These are phyloP conservation scores for Claviceps digitariae DNA, from an alignment of 2,329 filamentous ascomycete genomes.

Conservation along the genomic window DNA sequence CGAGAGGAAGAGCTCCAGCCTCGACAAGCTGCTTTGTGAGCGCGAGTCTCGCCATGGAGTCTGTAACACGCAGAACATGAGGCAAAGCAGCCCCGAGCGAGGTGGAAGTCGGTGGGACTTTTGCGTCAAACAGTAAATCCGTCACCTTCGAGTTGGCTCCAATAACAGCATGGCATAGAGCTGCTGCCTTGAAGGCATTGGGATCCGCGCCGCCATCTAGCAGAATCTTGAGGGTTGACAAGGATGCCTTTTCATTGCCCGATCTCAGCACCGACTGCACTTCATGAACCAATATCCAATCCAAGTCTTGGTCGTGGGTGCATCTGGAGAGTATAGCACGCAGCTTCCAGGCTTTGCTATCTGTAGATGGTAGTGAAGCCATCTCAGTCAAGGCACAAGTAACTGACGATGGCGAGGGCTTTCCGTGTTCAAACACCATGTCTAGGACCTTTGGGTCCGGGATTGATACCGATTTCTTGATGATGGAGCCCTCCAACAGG, in stretches of 20 bases:
- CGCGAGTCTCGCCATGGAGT: slow-evolving; percentile 35
- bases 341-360: slow-evolving; percentile 36
- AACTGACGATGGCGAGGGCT: slow-evolving; percentile 30
- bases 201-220: slow-evolving; percentile 39
- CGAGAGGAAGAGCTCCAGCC: slow-evolving; percentile 31
- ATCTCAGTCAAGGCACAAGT: slow-evolving; percentile 29
- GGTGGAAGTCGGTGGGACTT: slow-evolving; percentile 22
- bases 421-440: slow-evolving; percentile 31
- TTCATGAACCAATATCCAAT: slow-evolving; percentile 35
- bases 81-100: slow-evolving; percentile 38
- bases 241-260: slow-evolving; percentile 22
- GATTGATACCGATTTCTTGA: slow-evolving; percentile 27
- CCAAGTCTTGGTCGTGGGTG: slow-evolving; percentile 28
- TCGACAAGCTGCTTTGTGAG: slow-evolving; percentile 37
- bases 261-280: slow-evolving; percentile 28
- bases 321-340: slow-evolving; percentile 30
- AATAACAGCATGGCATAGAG: slow-evolving; percentile 36
- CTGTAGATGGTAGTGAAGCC: slow-evolving; percentile 27
- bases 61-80: slow-evolving; percentile 35
- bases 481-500: slow-evolving; percentile 27
- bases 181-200: slow-evolving; percentile 37
- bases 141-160: slow-evolving; percentile 30
- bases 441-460: slow-evolving; percentile 35
- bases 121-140: slow-evolving; percentile 32
- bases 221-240: slow-evolving; percentile 32